Base-by-base conservation (phyloP, 495 filamentous ascomycete species). In the Penicillium daleae region DNA sequence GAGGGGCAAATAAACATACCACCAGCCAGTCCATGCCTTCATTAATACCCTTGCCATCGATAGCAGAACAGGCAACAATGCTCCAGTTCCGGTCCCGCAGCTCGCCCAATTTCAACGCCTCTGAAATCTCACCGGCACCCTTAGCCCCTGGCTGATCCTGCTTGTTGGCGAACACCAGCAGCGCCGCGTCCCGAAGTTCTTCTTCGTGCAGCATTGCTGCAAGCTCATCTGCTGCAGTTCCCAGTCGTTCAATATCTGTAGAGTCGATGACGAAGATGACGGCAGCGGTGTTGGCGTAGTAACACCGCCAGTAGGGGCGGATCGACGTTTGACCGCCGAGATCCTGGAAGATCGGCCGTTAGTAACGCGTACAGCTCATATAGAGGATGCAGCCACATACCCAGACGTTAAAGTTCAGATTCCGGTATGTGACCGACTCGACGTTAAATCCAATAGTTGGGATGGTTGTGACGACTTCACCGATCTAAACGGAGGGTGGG, bases 11-110 rank as follows among this genome's bases (percentile, higher is more conserved):
- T 32, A 29, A 55, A 88, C 92, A 81, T 78, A 97, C 93, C 85
- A 95, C 92, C 72, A 99, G 77, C 95, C 95, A 99, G 79, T 99
- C 93, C 95, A 99, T 99, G 52, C 95, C 95, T 74, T 99, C 95
- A 58, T 86, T 89, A 27, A 99, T 88, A 68, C 95, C 95, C 62
- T 91, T 91, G 31, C 95, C 95, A 70, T 97, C 95, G 58, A 99
- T 92, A 27, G 96, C 96, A 70, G 90, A 94, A 77, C 95, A 99
- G 22, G 92, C 93, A 66, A 98, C 92, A 71, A 99, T 98, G 72
- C 92, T 98, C 95, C 95, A 99, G 82, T 97, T 99, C 67, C 95
- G 85, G 79, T 99, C 96, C 67, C 92, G 88, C 65, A 99, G 76
- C 67, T 97, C 92, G 49, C 92, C 93, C 52, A 99, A 78, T 68